These are phyloP conservation scores for Parathielavia appendiculata DNA, from an alignment of 495 filamentous ascomycete species.

Conservation along the genomic window DNA sequence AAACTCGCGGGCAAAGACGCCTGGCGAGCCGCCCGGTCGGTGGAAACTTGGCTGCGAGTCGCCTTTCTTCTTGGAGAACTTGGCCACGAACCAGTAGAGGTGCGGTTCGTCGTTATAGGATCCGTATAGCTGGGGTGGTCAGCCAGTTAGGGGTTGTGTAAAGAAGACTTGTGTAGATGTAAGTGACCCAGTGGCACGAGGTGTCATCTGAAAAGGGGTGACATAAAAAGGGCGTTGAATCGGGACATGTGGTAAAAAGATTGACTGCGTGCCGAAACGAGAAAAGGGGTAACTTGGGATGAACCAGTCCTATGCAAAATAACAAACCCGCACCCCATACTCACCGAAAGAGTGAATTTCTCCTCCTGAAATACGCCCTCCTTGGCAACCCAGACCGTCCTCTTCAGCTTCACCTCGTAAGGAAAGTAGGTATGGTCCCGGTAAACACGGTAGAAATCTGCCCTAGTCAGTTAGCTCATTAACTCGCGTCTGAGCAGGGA, in stretches of 20 bases:
- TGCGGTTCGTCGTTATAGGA: slow-evolving; percentile 41
- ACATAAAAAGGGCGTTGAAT: neutral
- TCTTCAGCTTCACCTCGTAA: slow-evolving; percentile 32
- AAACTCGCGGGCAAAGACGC: slow-evolving; percentile 35
- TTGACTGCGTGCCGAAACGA: neutral
- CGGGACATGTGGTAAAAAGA: neutral
- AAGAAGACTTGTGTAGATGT: too few relatives aligned
- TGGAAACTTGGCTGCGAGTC: slow-evolving; percentile 25
- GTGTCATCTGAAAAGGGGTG: neutral
- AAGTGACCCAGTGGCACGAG: neutral
- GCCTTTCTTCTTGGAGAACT: slow-evolving; percentile 32
- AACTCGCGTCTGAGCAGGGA: neutral
- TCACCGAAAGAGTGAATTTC: slow-evolving; percentile 34
- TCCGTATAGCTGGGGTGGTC: slow-evolving; percentile 41
- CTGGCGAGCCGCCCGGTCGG: slow-evolving; percentile 23
- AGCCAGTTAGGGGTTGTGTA: neutral
- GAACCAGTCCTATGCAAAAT: neutral
- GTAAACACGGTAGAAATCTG: slow-evolving; percentile 30
- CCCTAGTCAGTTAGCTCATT: neutral
- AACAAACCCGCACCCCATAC: slow-evolving; percentile 6
- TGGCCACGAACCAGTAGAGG: slow-evolving; percentile 39
- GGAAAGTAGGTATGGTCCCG: slow-evolving; percentile 32
- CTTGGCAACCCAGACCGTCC: slow-evolving; percentile 17
- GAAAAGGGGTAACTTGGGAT: neutral
- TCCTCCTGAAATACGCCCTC: slow-evolving; percentile 26